Conservation (phyloP, 1,284 basidiomycete genomes). For the Omphalotus olearius region DNA sequence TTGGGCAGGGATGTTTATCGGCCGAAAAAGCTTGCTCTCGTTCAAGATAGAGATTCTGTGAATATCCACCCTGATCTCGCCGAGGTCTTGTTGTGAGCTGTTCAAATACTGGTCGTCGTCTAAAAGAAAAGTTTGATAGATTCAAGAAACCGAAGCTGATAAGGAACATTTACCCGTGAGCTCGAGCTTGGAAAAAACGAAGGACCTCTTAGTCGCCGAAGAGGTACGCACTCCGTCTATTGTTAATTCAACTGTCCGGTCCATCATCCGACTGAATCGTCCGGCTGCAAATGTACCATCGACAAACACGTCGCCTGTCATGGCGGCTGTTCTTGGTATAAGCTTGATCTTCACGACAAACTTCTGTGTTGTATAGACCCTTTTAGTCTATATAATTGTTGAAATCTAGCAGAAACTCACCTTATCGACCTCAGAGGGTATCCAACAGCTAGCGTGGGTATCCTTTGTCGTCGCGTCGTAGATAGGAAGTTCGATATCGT, state of each 20-base stretch:
- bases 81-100: conserved; percentile 17
- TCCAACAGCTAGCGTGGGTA: conserved; percentile 31
- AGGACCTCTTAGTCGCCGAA: conserved; percentile 4
- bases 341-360: background rate
- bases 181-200: conserved; percentile 25
- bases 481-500: conserved; percentile 23
- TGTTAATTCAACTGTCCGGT: background rate
- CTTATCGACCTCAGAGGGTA: conserved; percentile 32
- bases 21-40: too few species aligned
- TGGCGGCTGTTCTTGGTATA: background rate
- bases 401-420: conserved; percentile 16
- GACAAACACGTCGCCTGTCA: background rate
- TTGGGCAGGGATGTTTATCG: conserved; percentile 9
- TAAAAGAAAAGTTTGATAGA: conserved; percentile 14
- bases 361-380: background rate
- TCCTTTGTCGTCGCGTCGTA: conserved; percentile 22
- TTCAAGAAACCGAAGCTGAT: background rate
- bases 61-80: conserved; percentile 14
- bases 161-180: conserved; percentile 25
- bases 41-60: too few species aligned
- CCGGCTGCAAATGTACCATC: background rate
- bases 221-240: conserved; percentile 22
- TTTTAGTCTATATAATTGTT: too few species aligned
- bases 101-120: conserved; percentile 27
- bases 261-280: background rate